These are phyloP conservation scores for Penicillium angulare DNA, from an alignment of 495 filamentous ascomycete genomes.

Conservation along the genomic window DNA sequence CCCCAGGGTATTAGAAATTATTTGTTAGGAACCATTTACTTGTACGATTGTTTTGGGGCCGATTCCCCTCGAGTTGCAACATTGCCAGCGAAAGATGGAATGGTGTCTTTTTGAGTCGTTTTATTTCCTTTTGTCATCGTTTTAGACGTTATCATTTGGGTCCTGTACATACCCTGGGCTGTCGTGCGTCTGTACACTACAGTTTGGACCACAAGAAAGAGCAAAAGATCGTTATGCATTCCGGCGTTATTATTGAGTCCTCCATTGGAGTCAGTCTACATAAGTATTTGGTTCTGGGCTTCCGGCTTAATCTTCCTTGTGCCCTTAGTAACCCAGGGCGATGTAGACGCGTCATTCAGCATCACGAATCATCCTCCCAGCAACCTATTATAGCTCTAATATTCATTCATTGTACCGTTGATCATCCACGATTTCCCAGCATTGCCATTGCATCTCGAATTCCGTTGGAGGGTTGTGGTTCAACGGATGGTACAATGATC, in stretches of 20 bases:
- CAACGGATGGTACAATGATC: slow-evolving; percentile 26
- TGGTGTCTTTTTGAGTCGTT: slow-evolving; percentile 37
- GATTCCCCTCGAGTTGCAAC: slow-evolving; percentile 44
- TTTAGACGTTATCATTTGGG: slow-evolving; percentile 47
- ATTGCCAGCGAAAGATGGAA: slow-evolving; percentile 49
- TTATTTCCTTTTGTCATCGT: slow-evolving; percentile 24
- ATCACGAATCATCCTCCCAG: neutral
- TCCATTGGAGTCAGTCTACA: neutral
- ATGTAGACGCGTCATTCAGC: slow-evolving; percentile 7
- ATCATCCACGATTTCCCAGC: slow-evolving; percentile 28
- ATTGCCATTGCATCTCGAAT: slow-evolving; percentile 36
- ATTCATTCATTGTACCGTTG: slow-evolving; percentile 1
- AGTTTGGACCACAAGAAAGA: slow-evolving; percentile 44
- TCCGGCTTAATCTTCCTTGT: neutral
- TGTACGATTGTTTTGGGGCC: slow-evolving; percentile 52
- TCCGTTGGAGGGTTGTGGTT: slow-evolving; percentile 22
- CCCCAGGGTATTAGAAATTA: slow-evolving; percentile 38
- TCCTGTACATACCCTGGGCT: slow-evolving; percentile 53
- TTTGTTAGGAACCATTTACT: slow-evolving; percentile 42
- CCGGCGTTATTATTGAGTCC: slow-evolving; percentile 19
- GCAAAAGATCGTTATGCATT: slow-evolving; percentile 46
- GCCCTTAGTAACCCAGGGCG: neutral
- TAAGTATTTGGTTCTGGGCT: slow-evolving; percentile 4
- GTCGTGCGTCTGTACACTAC: slow-evolving; percentile 47
- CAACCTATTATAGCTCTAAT: neutral